A percentile compares a stretch with the other conserved stretches of the same genome.
These are phyloP conservation scores for Tricholoma hemisulphureum DNA, from an alignment of 768 basidiomycete species.

Conservation along the genomic window DNA sequence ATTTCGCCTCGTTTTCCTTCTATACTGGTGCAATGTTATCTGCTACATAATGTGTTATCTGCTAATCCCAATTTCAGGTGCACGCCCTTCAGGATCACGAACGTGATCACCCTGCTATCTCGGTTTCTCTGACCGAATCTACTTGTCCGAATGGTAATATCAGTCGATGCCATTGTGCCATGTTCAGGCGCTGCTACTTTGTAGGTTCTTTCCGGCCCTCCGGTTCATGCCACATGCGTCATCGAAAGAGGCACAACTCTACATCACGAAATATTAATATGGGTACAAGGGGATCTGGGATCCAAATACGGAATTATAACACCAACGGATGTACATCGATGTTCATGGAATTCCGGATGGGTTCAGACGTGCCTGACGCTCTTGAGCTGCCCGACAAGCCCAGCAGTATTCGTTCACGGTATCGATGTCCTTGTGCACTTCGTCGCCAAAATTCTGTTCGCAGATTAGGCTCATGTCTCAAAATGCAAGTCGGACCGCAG, in stretches of 20 bases:
- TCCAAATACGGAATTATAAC: constrained; percentile 3
- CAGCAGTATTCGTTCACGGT: constrained; percentile 70
- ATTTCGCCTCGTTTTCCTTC: too few relatives aligned
- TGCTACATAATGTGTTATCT: too few relatives aligned
- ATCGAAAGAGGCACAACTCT: constrained; percentile 15
- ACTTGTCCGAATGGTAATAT: too few relatives aligned
- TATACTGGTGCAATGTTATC: too few relatives aligned
- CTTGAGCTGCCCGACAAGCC: constrained; percentile 61
- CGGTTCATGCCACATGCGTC: constrained; percentile 12
- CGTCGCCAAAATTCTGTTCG: constrained; percentile 61
- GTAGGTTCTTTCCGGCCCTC: constrained; percentile 6
- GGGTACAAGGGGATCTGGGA: constrained; percentile 8
- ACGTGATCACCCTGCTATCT: constrained; percentile 3
- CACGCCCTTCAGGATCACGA: not conserved
- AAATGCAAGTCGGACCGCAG: constrained; percentile 21
- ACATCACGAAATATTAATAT: constrained; percentile 11
- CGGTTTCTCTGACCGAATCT: too few relatives aligned
- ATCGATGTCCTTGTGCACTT: constrained; percentile 69
- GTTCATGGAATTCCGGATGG: not conserved
- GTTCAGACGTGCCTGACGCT: constrained; percentile 30
- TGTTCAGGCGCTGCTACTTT: not conserved
- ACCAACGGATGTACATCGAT: not conserved
- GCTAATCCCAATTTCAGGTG: too few relatives aligned
- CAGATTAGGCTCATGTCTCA: not conserved
- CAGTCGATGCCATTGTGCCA: not conserved